Base-by-base conservation (phyloP, 2,329 filamentous ascomycete species). In the Coniella vitis region DNA sequence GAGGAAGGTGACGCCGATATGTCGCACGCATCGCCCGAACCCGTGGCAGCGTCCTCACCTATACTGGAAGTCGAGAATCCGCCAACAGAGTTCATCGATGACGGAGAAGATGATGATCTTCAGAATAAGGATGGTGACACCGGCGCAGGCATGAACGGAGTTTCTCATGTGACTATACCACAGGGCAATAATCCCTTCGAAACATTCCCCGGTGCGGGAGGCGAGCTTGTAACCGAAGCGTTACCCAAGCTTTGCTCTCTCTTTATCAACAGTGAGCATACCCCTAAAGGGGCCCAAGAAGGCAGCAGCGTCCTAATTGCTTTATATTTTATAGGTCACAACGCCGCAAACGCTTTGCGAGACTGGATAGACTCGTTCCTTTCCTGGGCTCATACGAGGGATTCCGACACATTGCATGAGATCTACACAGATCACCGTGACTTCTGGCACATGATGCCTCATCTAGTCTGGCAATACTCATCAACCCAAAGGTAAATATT, bases 401-500 rank as follows among this genome's bases (percentile, higher is more conserved):
- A 67, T 3, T 58, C 62, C 20, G 59, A 64, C 10, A 56, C 58
- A 3, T 65, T 71, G 5, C 59, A 69, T n/a, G 64, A 72, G 21
- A 70, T 71, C 2, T 74, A 69, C 48, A 62, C 61, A 14, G 64
- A 65, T 29, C 65, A 80, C 49, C 65, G 60, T 31, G 58, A 65
- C 3, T 75, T 83, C 54, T 84, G 79, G 79, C 55, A 61, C 29
- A 53, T 60, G 3, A 66, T 83, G 21, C 76, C 79, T 1, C 71
- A 75, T 0, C 56, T 82, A 9, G 65, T 79, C 16, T 68, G 63
- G 59, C 43, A 49, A 42, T 45, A 41, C 19, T 22, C 42, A 12
- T 17, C 22, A 4, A 37, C 45, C 21, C 20, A 19, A 10, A 38
- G 16, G 49, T 38, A 35, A 45, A n/a, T 13, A 9, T 10, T 12